Conservation (phyloP, 2,329 filamentous ascomycete genomes). For the Septoria linicola region DNA sequence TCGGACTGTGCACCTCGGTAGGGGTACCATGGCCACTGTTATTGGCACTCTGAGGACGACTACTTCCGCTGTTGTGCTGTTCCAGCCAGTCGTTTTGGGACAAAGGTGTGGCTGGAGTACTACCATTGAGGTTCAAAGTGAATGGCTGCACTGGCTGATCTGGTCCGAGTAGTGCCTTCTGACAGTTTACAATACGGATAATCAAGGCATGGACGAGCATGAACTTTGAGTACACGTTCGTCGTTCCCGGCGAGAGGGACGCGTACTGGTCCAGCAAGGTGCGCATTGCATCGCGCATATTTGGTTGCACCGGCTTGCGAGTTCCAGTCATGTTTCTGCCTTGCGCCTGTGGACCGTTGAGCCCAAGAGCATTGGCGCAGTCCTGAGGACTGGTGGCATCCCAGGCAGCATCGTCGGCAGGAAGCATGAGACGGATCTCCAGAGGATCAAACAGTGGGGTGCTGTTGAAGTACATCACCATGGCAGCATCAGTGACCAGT, state of each 20-base stretch:
- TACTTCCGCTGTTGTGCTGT: constrained; percentile 39
- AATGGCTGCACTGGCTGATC: constrained; percentile 31
- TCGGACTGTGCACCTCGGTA: constrained; percentile 40
- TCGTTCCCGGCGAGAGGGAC: constrained; percentile 63
- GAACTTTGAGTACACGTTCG: constrained; percentile 72
- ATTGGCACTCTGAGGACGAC: constrained; percentile 27
- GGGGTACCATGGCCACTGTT: constrained; percentile 46
- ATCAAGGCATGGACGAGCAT: constrained; percentile 69
- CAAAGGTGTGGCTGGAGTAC: constrained; percentile 56
- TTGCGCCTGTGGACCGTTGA: constrained; percentile 59
- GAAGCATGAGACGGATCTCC: constrained; percentile 67
- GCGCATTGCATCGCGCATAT: constrained; percentile 61
- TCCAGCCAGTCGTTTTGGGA: constrained; percentile 60
- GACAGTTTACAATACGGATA: constrained; percentile 58
- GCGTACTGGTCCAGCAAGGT: constrained; percentile 60
- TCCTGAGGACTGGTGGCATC: constrained; percentile 60
- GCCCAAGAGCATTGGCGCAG: constrained; percentile 64
- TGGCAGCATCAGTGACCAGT: constrained; percentile 62
- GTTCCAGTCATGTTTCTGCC: constrained; percentile 63
- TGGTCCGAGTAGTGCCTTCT: constrained; percentile 41
- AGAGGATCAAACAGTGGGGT: constrained; percentile 61
- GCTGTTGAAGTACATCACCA: constrained; percentile 71
- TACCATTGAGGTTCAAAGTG: constrained; percentile 37
- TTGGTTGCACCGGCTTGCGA: constrained; percentile 62
- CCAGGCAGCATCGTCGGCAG: constrained; percentile 72